A percentile compares a stretch with the other conserved stretches of the same genome.
Evolutionary conservation across 129 eudicot species (phyloP).

Genomic region (Silybum marianum): DNA sequence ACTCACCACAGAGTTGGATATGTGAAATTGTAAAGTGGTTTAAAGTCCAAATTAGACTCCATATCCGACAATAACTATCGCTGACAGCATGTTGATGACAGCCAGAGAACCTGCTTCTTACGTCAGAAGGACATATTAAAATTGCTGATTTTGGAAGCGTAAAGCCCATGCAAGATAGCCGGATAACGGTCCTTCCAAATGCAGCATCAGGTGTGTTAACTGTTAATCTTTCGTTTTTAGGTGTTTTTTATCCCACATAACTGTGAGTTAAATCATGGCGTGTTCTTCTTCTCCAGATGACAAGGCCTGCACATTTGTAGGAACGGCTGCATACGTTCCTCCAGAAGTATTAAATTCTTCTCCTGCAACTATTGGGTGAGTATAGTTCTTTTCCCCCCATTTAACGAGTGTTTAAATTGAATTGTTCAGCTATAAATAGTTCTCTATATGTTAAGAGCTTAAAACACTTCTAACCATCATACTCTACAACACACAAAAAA

Average conservation of each 20-base stretch:
- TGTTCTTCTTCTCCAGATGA: constrained; percentile 60
- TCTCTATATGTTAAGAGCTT: neutral
- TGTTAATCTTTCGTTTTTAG: neutral
- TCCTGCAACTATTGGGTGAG: constrained; percentile 96
- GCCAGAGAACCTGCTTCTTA: constrained; percentile 98
- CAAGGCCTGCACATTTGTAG: constrained; percentile 93
- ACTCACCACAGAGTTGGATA: neutral
- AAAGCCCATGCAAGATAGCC: constrained; percentile 96
- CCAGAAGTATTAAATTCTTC: constrained; percentile 93
- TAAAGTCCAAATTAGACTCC: neutral
- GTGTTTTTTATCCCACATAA: constrained; percentile 6
- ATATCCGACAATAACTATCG: constrained; percentile 9
- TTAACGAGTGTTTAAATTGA: neutral
- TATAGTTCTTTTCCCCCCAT: neutral
- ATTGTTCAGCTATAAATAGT: neutral
- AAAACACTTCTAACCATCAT: neutral
- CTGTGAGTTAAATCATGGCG: constrained; percentile 10
- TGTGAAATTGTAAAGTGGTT: neutral
- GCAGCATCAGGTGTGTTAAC: constrained; percentile 72
- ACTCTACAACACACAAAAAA: neutral
- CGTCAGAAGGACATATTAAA: constrained; percentile 88
- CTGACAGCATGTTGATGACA: constrained; percentile 49
- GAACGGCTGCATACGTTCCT: constrained; percentile 99
- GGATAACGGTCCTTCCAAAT: constrained; percentile 88
- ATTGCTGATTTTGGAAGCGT: constrained; percentile 99